Evolutionary conservation across 768 basidiomycete species (phyloP), one percentile per base, ranked within the genome.

Genomic region (Cystofilobasidium bisporidii): DNA sequence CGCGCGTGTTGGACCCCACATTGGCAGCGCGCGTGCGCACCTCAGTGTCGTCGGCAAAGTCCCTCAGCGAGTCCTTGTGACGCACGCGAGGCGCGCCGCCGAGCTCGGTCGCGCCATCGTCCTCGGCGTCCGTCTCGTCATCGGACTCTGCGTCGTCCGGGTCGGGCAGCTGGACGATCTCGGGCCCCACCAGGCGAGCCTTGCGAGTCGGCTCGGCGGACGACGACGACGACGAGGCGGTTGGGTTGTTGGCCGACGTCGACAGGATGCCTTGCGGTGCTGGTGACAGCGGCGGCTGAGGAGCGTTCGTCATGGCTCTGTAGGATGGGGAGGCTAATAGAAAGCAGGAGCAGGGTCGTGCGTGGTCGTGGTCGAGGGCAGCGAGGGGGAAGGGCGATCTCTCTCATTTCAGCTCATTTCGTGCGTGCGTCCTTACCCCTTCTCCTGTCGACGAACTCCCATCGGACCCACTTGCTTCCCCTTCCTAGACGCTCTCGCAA

Each of bases 131-230:
- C 12, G 41, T 26, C 0, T 59, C 65, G 3, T 26, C 59, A 9
- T 69, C 67, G 15, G 62, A 63, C 17, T 63, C 67, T 41, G 55
- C 64, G 28, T 65, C 55, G 30, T 17, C 36, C 36, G 36, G 24
- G 30, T 63, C 61, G 22, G 67, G 62, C 12, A 69, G 67, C 26
- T 69, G 43, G 33, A 69, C 67, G 53, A 69, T 69, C 61, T 69
- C 67, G 18, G 67, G 67, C 63, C 61, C 67, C 0, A 61, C 61
- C 0, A 69, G 59, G n/a, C 67, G 61, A 17, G 67, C 62, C 41
- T 61, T 69, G 6, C 59, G 43, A 11, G 24, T 17, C 20, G 41
- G 5, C 17, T 26, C 8, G 48, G 15, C 33, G 36, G 36, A 2
- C n/a, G 63, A 55, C 33, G 50, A 26, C 4, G 47, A 22, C 22